Evolutionary conservation across 768 basidiomycete genomes (phyloP).

Genomic region (Boletus tomentosulus): DNA sequence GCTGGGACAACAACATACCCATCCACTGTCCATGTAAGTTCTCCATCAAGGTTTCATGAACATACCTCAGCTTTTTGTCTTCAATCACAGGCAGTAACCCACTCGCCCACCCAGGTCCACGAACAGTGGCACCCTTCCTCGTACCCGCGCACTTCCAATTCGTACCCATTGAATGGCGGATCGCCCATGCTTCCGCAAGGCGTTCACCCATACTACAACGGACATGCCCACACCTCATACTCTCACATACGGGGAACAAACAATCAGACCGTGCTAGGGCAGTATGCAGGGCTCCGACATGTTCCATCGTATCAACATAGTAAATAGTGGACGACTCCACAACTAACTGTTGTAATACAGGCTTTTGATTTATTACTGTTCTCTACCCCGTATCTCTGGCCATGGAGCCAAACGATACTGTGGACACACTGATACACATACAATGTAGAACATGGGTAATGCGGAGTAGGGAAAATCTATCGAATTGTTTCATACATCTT

Average conservation of each 20-base stretch:
- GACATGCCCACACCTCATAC: constrained; percentile 22
- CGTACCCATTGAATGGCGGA: constrained; percentile 18
- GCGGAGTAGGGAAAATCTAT: constrained; percentile 31
- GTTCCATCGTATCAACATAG: constrained; percentile 28
- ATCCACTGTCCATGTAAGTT: constrained; percentile 23
- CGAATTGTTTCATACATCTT: constrained; percentile 79
- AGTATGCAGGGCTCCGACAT: constrained; percentile 27
- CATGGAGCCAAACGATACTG: constrained; percentile 4
- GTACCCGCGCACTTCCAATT: constrained; percentile 22
- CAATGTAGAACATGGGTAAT: constrained; percentile 29
- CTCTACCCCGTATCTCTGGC: neutral
- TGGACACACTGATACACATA: constrained; percentile 15
- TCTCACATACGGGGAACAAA: constrained; percentile 26
- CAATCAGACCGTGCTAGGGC: constrained; percentile 16
- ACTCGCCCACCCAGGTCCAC: constrained; percentile 14
- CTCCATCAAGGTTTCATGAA: neutral
- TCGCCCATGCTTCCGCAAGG: constrained; percentile 18
- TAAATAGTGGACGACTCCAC: constrained; percentile 14
- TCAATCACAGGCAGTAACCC: constrained; percentile 12
- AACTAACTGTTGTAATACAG: neutral
- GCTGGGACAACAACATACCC: constrained; percentile 21
- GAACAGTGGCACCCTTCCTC: constrained; percentile 24
- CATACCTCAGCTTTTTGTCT: neutral
- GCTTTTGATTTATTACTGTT: constrained; percentile 9
- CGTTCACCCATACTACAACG: constrained; percentile 25